Conservation (phyloP, 2,329 filamentous ascomycete genomes). For the Pyricularia sp. region DNA sequence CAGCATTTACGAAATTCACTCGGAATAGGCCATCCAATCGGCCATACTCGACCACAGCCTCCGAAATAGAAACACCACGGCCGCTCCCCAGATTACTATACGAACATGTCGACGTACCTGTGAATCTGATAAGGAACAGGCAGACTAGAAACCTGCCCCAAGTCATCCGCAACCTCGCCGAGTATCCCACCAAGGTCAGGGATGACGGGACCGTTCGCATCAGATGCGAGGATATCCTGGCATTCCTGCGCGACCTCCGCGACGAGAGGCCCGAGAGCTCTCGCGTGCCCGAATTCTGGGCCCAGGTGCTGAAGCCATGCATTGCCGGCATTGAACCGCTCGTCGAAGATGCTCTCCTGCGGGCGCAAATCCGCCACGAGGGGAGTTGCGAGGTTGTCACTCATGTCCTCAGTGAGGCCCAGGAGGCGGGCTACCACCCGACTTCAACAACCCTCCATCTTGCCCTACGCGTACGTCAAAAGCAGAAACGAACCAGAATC, state of each 20-base stretch:
- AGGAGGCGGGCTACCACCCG: slow-evolving; percentile 45
- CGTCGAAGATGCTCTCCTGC: slow-evolving; percentile 67
- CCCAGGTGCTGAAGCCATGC: not conserved
- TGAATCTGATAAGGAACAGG: not conserved
- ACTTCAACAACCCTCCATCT: slow-evolving; percentile 63
- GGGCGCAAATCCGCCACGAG: slow-evolving; percentile 55
- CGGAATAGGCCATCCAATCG: not conserved
- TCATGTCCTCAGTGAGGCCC: slow-evolving; percentile 65
- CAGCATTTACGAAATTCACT: not conserved
- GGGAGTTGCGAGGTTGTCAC: slow-evolving; percentile 59
- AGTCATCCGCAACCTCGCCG: slow-evolving; percentile 23
- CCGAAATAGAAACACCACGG: not conserved
- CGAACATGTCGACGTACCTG: not conserved
- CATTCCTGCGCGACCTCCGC: slow-evolving; percentile 31
- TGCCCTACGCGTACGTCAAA: slow-evolving; percentile 49
- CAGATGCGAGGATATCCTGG: slow-evolving; percentile 29
- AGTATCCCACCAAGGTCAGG: not conserved
- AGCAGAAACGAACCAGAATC: too few relatives aligned
- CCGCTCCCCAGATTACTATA: not conserved
- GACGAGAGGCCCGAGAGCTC: slow-evolving; percentile 11
- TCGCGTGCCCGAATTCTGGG: not conserved
- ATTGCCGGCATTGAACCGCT: slow-evolving; percentile 19
- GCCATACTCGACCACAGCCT: not conserved
- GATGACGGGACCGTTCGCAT: not conserved
- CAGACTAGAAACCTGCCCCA: slow-evolving; percentile 1